Percentiles rank a stretch among this genome's conserved stretches.
phyloP scores from a whole-genome alignment of 192 early-diverging fungal species.

The Nowakowskiella sp. region DNA sequence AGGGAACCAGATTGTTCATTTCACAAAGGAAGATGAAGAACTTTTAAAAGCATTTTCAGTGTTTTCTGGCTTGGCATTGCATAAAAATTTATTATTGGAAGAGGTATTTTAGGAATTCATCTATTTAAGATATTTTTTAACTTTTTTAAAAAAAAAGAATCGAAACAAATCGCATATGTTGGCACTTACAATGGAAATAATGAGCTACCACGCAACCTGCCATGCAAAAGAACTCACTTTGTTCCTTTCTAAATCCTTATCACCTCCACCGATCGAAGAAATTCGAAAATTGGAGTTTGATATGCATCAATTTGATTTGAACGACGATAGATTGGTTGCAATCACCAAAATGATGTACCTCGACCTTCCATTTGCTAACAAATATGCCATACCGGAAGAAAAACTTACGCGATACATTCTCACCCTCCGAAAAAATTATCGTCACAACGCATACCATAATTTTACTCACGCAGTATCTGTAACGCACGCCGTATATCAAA shows the following conservation, averaged over 20 bases:
- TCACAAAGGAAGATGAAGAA: conserved; percentile 21
- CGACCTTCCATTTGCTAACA: conserved; percentile 14
- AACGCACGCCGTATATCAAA: conserved; percentile 25
- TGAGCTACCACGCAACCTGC: conserved; percentile 31
- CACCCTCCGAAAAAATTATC: conserved; percentile 37
- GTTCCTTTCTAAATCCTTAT: conserved; percentile 6
- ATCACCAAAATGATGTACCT: conserved; percentile 30
- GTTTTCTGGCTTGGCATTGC: conserved; percentile 34
- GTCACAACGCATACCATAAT: conserved; percentile 37
- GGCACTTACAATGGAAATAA: conserved; percentile 33
- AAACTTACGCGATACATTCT: conserved; percentile 29
- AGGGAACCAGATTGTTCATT: conserved; percentile 9
- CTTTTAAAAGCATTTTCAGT: conserved; percentile 30
- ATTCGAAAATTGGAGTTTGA: conserved; percentile 19
- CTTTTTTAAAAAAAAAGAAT: conserved; percentile 23
- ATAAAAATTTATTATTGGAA: background rate
- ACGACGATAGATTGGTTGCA: conserved; percentile 24
- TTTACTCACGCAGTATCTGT: conserved; percentile 39
- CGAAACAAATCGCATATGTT: conserved; percentile 20
- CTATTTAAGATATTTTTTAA: conserved; percentile 2
- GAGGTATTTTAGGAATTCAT: background rate
- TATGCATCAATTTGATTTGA: conserved; percentile 15
- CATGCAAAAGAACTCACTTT: conserved; percentile 14
- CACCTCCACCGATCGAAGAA: background rate
- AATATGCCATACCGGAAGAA: conserved; percentile 24